phyloP scores from a whole-genome alignment of 345 rosid species.

The Rhodamnia rubescens region DNA sequence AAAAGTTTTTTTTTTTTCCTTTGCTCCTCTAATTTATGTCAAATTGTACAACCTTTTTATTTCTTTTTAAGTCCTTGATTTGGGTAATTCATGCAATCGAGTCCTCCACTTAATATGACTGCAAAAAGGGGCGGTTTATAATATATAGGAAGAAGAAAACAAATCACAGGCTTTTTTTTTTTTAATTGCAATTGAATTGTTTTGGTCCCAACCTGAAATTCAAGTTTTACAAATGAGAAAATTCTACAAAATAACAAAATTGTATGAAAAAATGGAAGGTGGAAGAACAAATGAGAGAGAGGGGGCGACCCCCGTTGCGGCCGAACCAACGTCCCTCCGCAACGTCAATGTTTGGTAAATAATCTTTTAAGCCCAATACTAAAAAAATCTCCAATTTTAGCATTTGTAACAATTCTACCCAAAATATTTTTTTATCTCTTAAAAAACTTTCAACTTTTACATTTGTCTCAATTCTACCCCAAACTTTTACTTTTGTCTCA shows the following conservation, averaged over 20 bases:
- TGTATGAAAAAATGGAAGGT: neutral
- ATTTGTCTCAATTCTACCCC: no score
- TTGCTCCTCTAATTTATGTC: neutral
- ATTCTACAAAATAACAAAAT: neutral
- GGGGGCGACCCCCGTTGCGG: neutral
- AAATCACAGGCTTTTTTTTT: no score
- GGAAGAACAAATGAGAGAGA: neutral
- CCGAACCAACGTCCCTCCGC: neutral
- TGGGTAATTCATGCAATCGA: neutral
- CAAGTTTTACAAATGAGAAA: neutral
- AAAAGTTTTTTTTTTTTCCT: neutral
- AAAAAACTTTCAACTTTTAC: no score
- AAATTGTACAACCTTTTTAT: neutral
- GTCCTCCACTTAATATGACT: accelerated
- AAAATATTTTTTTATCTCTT: no score
- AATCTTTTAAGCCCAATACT: no score
- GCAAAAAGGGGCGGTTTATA: neutral
- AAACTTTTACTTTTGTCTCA: no score
- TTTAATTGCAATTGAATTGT: neutral
- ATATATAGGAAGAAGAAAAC: neutral
- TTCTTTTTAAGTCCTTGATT: neutral
- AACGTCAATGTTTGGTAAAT: no score
- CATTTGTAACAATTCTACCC: no score
- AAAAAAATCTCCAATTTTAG: no score
- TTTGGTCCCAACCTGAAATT: neutral